These are phyloP conservation scores for Jamesozyma jinghongensis DNA, from an alignment of 805 yeast species.

Conservation along the genomic window DNA sequence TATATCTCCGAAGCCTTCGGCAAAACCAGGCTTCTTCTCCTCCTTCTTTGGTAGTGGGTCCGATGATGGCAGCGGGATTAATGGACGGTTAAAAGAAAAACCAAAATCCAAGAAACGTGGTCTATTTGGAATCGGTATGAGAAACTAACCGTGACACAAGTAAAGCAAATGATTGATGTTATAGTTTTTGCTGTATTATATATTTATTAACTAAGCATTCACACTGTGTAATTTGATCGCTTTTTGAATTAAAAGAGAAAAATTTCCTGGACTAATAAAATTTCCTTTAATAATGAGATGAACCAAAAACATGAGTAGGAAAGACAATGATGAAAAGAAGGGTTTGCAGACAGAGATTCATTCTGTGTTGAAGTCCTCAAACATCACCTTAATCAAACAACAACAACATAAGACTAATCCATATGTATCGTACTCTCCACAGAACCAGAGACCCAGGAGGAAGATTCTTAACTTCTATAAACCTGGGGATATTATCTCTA, in stretches of 20 bases:
- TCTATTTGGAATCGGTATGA: neutral
- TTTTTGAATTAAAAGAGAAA: too few relatives aligned
- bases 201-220: too few relatives aligned
- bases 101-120: conserved; percentile 1
- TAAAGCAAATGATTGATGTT: too few relatives aligned
- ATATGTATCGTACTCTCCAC: conserved; percentile 15
- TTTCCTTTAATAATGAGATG: too few relatives aligned
- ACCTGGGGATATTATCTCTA: conserved; percentile 39
- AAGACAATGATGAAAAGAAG: neutral
- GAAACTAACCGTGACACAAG: too few relatives aligned
- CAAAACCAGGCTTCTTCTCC: conserved; percentile 5
- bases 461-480: conserved; percentile 36
- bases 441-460: conserved; percentile 8
- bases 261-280: too few relatives aligned
- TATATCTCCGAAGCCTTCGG: neutral
- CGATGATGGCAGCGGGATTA: too few relatives aligned
- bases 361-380: conserved; percentile 22
- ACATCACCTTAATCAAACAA: conserved; percentile 21
- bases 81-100: neutral
- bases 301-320: neutral
- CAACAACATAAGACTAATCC: conserved; percentile 23
- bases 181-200: too few relatives aligned
- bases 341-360: conserved; percentile 28
- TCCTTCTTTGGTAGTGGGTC: conserved; percentile 1
- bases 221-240: too few relatives aligned